These are phyloP conservation scores for Aspergillus mulundensis DNA, from an alignment of 495 filamentous ascomycete genomes.

Conservation along the genomic window DNA sequence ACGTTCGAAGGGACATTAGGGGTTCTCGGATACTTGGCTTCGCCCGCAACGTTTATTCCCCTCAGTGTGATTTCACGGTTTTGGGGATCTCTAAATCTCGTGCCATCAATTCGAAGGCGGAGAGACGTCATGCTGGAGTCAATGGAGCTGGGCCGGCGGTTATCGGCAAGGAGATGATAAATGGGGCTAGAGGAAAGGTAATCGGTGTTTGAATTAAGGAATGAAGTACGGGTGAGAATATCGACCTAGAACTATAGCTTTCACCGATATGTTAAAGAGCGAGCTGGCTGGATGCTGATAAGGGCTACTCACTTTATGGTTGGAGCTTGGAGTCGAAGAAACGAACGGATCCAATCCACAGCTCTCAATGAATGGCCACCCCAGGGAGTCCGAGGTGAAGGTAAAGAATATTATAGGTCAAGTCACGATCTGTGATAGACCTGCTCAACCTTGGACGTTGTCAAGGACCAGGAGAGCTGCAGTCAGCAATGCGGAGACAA, in stretches of 20 bases:
- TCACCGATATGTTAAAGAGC: not conserved
- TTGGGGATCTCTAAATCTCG: constrained; percentile 67
- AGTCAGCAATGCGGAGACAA: constrained; percentile 8
- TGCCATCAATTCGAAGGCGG: constrained; percentile 73
- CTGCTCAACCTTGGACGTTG: not conserved
- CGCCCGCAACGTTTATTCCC: constrained; percentile 66
- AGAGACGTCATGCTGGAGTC: constrained; percentile 32
- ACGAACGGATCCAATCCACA: not conserved
- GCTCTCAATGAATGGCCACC: not conserved
- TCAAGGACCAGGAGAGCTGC: constrained; percentile 7
- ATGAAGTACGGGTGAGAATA: not conserved
- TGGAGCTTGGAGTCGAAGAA: not conserved
- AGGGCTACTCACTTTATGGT: not conserved
- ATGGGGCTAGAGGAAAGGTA: not conserved
- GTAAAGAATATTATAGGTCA: not conserved
- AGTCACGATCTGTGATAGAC: not conserved
- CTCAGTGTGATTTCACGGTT: constrained; percentile 65
- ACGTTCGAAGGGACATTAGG: constrained; percentile 81
- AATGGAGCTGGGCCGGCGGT: not conserved
- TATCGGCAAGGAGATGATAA: not conserved
- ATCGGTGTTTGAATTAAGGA: not conserved
- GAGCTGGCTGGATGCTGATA: not conserved
- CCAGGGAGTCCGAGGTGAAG: no score
- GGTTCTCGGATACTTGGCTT: constrained; percentile 66
- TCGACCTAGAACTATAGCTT: not conserved